Percentiles rank a stretch among this genome's conserved stretches.
phyloP scores from a whole-genome alignment of 768 basidiomycete genomes.

The Hygrophoropsis aurantiaca region DNA sequence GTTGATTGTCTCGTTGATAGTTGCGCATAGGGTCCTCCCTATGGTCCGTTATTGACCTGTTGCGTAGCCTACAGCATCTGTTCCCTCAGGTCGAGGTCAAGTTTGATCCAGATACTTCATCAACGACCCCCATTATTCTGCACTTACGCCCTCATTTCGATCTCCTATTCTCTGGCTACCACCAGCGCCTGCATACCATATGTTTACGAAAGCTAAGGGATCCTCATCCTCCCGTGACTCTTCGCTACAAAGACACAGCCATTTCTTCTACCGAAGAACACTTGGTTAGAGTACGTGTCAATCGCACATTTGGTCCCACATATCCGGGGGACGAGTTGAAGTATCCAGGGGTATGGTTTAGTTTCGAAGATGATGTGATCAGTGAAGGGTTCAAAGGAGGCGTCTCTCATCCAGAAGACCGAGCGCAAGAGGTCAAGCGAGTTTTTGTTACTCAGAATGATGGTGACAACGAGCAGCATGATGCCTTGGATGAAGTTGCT shows the following conservation, averaged over 20 bases:
- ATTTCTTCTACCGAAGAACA: constrained; percentile 63
- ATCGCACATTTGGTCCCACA: constrained; percentile 78
- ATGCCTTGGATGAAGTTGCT: constrained; percentile 72
- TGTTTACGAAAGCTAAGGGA: constrained; percentile 68
- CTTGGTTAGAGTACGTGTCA: constrained; percentile 64
- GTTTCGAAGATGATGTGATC: constrained; percentile 74
- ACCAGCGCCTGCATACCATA: constrained; percentile 80
- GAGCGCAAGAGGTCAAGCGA: constrained; percentile 74
- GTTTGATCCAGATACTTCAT: constrained; percentile 71
- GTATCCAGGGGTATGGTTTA: constrained; percentile 84
- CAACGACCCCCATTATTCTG: constrained; percentile 71
- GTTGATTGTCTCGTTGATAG: neutral
- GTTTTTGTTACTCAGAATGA: constrained; percentile 73
- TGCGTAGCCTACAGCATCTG: constrained; percentile 62
- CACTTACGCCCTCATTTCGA: constrained; percentile 82
- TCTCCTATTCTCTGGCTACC: constrained; percentile 77
- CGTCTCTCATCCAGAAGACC: constrained; percentile 50
- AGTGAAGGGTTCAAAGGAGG: constrained; percentile 53
- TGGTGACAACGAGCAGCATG: constrained; percentile 50
- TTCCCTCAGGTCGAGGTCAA: constrained; percentile 85
- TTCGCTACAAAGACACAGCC: constrained; percentile 65
- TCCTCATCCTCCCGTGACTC: constrained; percentile 61
- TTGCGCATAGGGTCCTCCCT: constrained; percentile 61
- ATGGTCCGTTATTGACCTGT: constrained; percentile 71
- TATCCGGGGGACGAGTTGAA: constrained; percentile 75